phyloP scores from a whole-genome alignment of 2,329 filamentous ascomycete species.

The Clarireedia homoeocarpa region DNA sequence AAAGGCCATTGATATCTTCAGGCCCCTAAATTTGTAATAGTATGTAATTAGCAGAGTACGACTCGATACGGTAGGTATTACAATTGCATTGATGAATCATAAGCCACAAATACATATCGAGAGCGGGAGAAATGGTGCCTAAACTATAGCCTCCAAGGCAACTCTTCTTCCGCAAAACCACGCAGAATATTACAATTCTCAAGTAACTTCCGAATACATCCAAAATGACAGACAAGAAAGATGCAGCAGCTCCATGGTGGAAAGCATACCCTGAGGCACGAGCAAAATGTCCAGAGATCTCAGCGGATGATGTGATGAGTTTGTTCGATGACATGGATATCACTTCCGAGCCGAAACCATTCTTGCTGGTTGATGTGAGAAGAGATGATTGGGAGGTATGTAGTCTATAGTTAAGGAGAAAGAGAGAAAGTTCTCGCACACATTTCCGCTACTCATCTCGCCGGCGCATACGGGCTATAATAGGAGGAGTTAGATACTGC shows the following conservation, averaged over 20 bases:
- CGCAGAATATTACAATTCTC: not conserved
- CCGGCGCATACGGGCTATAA: too few relatives aligned
- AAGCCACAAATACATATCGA: not conserved
- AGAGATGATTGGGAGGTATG: conserved; percentile 42
- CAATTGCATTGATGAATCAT: too few relatives aligned
- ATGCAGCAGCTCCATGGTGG: conserved; percentile 19
- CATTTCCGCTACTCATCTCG: too few relatives aligned
- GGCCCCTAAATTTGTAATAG: not conserved
- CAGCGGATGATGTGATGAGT: conserved; percentile 34
- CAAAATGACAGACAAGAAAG: conserved; percentile 3
- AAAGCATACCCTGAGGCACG: conserved; percentile 35
- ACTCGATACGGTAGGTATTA: too few relatives aligned
- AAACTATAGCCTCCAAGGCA: not conserved
- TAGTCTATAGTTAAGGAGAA: not conserved
- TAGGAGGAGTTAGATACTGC: too few relatives aligned
- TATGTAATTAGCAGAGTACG: not conserved
- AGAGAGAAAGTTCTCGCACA: too few relatives aligned
- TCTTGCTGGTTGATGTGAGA: conserved; percentile 46
- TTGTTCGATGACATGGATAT: conserved; percentile 34
- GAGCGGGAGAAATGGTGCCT: not conserved
- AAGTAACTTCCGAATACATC: not conserved
- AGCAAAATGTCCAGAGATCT: conserved; percentile 33
- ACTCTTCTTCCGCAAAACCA: not conserved
- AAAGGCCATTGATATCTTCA: conserved; percentile 15
- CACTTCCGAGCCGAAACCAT: conserved; percentile 29